A percentile compares a stretch with the other conserved stretches of the same genome.
phyloP scores from a whole-genome alignment of 1,139 yeast species.

The Protomyces lactucae-debilis region DNA sequence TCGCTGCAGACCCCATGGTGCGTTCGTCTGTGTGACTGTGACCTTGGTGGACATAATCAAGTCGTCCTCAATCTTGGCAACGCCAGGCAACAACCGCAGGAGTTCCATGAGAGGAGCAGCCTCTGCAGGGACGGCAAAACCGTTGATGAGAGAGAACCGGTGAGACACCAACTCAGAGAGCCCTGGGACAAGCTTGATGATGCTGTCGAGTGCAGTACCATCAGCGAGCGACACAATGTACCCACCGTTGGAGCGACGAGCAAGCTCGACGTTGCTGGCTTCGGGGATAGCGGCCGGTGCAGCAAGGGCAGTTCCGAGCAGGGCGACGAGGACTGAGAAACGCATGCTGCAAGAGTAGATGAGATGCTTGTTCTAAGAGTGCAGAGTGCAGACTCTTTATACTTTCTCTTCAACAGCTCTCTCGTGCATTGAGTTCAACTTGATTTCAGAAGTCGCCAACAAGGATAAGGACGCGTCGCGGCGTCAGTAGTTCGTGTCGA shows the following conservation, averaged over 20 bases:
- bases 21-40: background rate
- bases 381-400: background rate
- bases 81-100: background rate
- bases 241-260: background rate
- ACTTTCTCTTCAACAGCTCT: background rate
- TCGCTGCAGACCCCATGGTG: slow-evolving; percentile 21
- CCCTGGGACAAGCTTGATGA: background rate
- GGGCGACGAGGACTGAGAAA: background rate
- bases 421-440: too few species aligned
- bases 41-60: background rate
- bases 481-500: too few species aligned
- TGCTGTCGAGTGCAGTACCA: background rate
- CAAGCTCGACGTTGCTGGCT: background rate
- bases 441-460: too few species aligned
- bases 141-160: background rate
- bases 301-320: background rate
- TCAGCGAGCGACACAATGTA: background rate
- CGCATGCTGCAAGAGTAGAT: background rate
- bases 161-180: background rate
- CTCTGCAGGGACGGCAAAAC: background rate
- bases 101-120: background rate
- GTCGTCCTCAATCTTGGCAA: background rate
- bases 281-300: background rate
- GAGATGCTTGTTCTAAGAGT: too few species aligned
- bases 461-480: too few species aligned